Base-by-base conservation (phyloP, 192 early-diverging fungal species). In the Backusella psychrophila region DNA sequence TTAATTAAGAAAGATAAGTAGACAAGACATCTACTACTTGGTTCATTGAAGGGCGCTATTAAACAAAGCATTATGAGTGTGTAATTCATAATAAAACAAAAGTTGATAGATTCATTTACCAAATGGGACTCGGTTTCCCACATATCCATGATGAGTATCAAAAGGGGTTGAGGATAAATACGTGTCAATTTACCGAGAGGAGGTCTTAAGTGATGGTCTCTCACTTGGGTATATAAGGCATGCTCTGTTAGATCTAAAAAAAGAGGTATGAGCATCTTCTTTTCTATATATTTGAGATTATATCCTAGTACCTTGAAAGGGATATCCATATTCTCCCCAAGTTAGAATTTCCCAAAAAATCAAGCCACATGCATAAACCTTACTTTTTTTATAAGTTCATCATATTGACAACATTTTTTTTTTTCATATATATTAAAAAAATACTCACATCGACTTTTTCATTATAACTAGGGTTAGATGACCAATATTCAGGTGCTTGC, bases 281-380 rank as follows among this genome's bases (percentile, higher is more conserved):
- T 17, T 44, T 44, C 42, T 44, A 44, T 17, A 44, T 15, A 17
- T 44, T 14, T 17, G 42, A 44, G 42, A 44, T 44, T 17, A 44
- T 44, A 14, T 44, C 38, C 38, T 39, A 11, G 17, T 66, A 52
- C 77, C 77, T 77, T 92, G 88, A 78, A 91, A 93, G 0, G 92
- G 92, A 65, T 89, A 93, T 2, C 90, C 91, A 68, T 83, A 83
- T 53, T 86, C 90, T 31, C 87, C 87, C 92, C 92, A 93, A 56
- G 89, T 89, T 46, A 93, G 46, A 65, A 93, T 93, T 77, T 93
- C 92, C 92, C 92, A 93, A 72, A 90, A 93, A 63, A 93, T 93
- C 26, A 93, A 73, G 8, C 87, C 92, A 74, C 91, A 91, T 39
- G 92, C 92, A 78, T 93, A 93, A 21, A 88, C 81, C 68, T 82